Base-by-base conservation (phyloP, 2,329 filamentous ascomycete genomes). In the Trichoderma lentiforme region DNA sequence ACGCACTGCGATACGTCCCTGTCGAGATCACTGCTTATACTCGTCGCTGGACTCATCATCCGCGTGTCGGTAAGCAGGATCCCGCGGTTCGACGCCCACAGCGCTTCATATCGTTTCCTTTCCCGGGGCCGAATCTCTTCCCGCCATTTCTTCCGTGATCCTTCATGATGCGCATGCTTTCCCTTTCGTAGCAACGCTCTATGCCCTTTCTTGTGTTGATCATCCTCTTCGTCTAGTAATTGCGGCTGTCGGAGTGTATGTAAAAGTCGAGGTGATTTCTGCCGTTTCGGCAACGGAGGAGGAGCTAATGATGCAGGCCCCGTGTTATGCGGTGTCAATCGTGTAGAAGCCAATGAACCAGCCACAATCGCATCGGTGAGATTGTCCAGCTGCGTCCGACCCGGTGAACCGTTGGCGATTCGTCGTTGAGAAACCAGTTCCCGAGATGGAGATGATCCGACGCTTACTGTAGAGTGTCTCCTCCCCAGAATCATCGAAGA, bases 41-140 rank as follows among this genome's bases (percentile, higher is more conserved):
- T 75, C 6, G 74, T 63, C 5, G 70, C 57, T 32, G 72, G 72
- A 30, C 70, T 73, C 69, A 74, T 74, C 15, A 60, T 14, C 30
- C 58, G 43, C 30, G 43, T 64, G 18, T 72, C 26, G 2, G 81
- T 76, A 2, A 87, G 78, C 9, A 88, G 81, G 0, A 89, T 72
- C 0, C 93, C 93, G 63, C 90, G 89, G 76, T 96, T 96, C 56
- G 92, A 93, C 1, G 93, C 93, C 92, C 93, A 96, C 1, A 96
- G 88, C 3, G 92, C 93, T 80, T 95, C 93, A 80, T 96, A 96
- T 1, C 93, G 87, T 77, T 92, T 92, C n/a, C 92, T 85, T 78
- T 96, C 92, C 6, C 89, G 84, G 62, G 89, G 86, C 0, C 91
- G 93, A 56, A 96, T 88, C 73, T 89, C 86, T 75, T 95, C 92